Evolutionary conservation across 352 stramenopile species (phyloP), one percentile per base, ranked within the genome.

Genomic region (Globisporangium camurandrum): DNA sequence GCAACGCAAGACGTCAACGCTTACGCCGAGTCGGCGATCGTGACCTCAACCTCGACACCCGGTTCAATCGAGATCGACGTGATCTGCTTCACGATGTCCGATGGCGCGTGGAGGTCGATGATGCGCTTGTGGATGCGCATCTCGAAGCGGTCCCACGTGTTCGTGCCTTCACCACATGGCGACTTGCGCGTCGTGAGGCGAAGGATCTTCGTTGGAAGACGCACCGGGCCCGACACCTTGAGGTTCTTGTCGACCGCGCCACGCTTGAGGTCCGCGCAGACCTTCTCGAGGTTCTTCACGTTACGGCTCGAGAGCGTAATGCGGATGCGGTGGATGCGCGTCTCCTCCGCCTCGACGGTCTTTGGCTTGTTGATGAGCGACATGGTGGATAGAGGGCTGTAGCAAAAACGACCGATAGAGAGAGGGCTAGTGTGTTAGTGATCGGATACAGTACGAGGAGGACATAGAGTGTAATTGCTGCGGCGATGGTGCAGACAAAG

Each of bases 91-190:
- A 99, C 96, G 57, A 98, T 97, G 81, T 99, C 96, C 67, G 94
- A 97, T 43, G 97, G 94, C 53, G 95, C 93, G 74, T 98, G 88
- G 55, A 99, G 78, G 73, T 99, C 97, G 71, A 99, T 98, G 71
- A 99, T 97, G 66, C 97, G 93, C 93, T 99, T 99, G 86, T 97
- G 89, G 66, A 97, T 95, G 71, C 95, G 89, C 96, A 99, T 99
- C 77, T 99, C 95, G 76, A 98, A 98, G 59, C 94, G 84, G 80
- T 99, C 97, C 92, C 95, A 99, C 40, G 96, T 99, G 87, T 99
- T 99, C 86, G 97, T 99, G 96, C 97, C 97, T 61, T 95, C 84
- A 90, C 83, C 84, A 84, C 81, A 97, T 56, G 97, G 97, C 66
- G 96, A 98, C 92, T 99, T 99, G 66, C 97, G 95, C 57, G 96